Evolutionary conservation across 352 stramenopile genomes (phyloP), one percentile per base, ranked within the genome.

Genomic region (Globisporangium spinosum): DNA sequence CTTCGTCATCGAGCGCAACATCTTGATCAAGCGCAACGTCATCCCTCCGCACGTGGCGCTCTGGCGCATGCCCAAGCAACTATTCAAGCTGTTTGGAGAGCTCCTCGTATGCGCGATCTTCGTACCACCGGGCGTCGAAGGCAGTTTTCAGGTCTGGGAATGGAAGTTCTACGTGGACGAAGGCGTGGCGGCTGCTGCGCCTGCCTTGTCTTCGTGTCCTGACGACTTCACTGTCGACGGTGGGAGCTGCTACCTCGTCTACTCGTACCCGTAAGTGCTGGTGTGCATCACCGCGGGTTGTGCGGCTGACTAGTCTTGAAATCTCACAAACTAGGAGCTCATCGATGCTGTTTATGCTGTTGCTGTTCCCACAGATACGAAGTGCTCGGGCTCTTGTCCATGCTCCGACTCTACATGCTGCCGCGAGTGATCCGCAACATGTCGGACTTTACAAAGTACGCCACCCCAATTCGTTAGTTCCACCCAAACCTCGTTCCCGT

Each of bases 401-500:
- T 94, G 47, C 71, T 91, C 12, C 79, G 85, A 3, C 64, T 94
- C n/a, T 94, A 92, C 60, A 92, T 91, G 85, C 64, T 91, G 2
- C 85, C 83, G 34, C 80, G 85, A 29, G 67, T 91, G 13, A 80
- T 94, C 58, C 82, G 87, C 64, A 94, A 92, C 32, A 57, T 91
- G 49, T 94, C 85, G 10, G 80, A 88, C 60, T 91, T 92, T 62
- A 79, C 80, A 58, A 91, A 80, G 85, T 93, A 77, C 23, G 55
- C 62, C 27, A 47, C 15, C 58, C 5, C 59, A 15, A 45, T 7
- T n/a, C 8, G 3, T 43, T 10, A 15, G 40, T 17, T 43, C 2
- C 13, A n/a, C 17, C 12, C 6, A 51, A 23, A 23, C 17, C 43
- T 20, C 43, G 10, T 40, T 20, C 6, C 55, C 12, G n/a, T 27